phyloP scores from a whole-genome alignment of 2,329 filamentous ascomycete genomes.

The Claviceps sorghi region DNA sequence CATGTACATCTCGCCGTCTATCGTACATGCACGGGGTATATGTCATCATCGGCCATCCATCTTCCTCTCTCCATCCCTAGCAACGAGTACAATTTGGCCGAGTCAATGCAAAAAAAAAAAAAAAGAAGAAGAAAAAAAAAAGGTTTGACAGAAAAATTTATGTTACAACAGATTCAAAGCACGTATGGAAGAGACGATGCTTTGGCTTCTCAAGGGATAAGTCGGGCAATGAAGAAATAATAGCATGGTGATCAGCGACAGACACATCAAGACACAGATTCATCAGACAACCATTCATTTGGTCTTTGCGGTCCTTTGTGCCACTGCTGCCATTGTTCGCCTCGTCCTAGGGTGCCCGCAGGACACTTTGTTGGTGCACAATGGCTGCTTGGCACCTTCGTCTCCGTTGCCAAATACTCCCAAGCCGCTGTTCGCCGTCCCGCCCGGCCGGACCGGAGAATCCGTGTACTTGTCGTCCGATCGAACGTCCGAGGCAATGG shows the following conservation, averaged over 20 bases:
- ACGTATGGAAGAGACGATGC: neutral
- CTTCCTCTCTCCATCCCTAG: neutral
- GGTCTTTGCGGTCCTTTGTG: slow-evolving; percentile 12
- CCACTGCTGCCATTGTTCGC: slow-evolving; percentile 10
- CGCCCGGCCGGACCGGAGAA: slow-evolving; percentile 36
- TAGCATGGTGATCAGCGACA: neutral
- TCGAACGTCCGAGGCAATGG: slow-evolving; percentile 21
- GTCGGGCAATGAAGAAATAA: neutral
- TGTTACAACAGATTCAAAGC: neutral
- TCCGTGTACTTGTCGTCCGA: slow-evolving; percentile 32
- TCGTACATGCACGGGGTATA: slow-evolving; percentile 2
- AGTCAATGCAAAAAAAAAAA: neutral
- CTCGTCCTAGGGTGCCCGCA: slow-evolving; percentile 43
- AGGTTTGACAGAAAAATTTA: neutral
- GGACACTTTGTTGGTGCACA: slow-evolving; percentile 49
- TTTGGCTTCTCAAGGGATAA: neutral
- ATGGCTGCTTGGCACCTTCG: slow-evolving; percentile 27
- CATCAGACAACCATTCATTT: slow-evolving; percentile 7
- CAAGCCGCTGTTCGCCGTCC: slow-evolving; percentile 26
- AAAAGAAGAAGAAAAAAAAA: neutral
- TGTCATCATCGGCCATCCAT: neutral
- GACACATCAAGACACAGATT: neutral
- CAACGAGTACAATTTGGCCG: neutral
- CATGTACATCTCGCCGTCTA: neutral
- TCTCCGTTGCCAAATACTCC: slow-evolving; percentile 28